These are phyloP conservation scores for Chenopodium album DNA, from an alignment of 148 eudicot species.

Conservation along the genomic window DNA sequence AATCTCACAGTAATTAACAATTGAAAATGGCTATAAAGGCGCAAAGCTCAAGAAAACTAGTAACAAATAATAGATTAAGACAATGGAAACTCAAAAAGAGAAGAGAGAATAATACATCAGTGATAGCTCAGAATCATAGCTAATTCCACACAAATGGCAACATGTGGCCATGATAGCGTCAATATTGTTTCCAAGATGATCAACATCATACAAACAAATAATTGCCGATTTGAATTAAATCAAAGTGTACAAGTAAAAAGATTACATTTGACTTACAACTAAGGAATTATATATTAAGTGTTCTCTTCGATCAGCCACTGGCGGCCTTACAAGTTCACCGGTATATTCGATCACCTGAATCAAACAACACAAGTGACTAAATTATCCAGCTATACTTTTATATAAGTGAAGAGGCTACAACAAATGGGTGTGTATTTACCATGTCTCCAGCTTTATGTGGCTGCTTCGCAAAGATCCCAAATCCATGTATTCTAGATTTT, in stretches of 20 bases:
- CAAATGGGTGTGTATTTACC: conserved; percentile 38
- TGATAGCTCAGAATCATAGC: background rate
- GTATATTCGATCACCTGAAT: conserved; percentile 86
- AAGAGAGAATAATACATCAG: background rate
- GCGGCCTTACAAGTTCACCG: conserved; percentile 87
- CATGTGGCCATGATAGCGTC: background rate
- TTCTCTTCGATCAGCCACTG: conserved; percentile 94
- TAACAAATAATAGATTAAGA: background rate
- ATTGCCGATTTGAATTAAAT: background rate
- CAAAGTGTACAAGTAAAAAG: background rate
- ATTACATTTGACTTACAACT: conserved; percentile 57
- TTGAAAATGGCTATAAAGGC: conserved; percentile 7
- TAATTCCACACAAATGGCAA: background rate
- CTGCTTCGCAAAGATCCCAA: conserved; percentile 85
- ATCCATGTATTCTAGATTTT: conserved; percentile 96
- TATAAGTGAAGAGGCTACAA: background rate
- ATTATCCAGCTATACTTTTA: background rate
- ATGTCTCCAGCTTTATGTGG: conserved; percentile 96
- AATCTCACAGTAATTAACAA: background rate
- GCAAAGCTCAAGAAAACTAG: background rate
- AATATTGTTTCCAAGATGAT: conserved; percentile 5
- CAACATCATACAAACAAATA: background rate
- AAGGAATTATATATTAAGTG: conserved; percentile 81
- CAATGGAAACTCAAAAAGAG: background rate
- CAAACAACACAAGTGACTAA: conserved; percentile 11